Evolutionary conservation across 345 rosid genomes (phyloP), one percentile per base, ranked within the genome.

Genomic region (Gossypium ekmanianum): DNA sequence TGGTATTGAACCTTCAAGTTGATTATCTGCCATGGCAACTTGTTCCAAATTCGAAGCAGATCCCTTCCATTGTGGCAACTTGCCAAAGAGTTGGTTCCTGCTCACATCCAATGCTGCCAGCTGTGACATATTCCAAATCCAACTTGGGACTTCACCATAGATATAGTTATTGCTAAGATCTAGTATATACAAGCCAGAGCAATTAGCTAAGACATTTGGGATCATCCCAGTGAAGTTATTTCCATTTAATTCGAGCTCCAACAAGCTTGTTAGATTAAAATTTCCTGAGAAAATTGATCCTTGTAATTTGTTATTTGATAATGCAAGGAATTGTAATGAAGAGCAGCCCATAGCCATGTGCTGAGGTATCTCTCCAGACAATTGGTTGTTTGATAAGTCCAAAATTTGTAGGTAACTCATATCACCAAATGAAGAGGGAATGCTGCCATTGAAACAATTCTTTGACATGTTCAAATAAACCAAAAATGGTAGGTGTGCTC

Each of bases 291-390:
- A 73, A n/a, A 47, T 76, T 9, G 0, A 50, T 7, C 84, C 84
- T 4, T 61, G 71, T 27, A 82, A 79, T 48, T 43, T 76, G 34
- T 82, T 82, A 4, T 76, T 45, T 18, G 82, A 79, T 41, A 82
- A 24, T 54, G 0, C 54, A 0, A 82, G 73, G 2, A 2, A 0
- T 0, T 0, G 0, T 9, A 76, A 45, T 6, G 1, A 11, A 0
- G 57, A 1, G 22, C 78, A 71, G 22, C 76, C 26, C 3, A 1
- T 43, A 45, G 73, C 51, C 18, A 77, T 16, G 7, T 11, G 20
- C 13, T 64, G 34, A 0, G 81, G 83, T 6, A 82, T 9, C 29
- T 5, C 54, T 9, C 79, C 81, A 1, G 63, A 45, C 0, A 83
- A 58, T 1, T 9, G 4, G 24, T 83, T 83, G 67, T 61, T 27